Percentiles rank a stretch among this genome's conserved stretches.
These are phyloP conservation scores for Mercurialis annua DNA, from an alignment of 345 rosid genomes.

Conservation along the genomic window DNA sequence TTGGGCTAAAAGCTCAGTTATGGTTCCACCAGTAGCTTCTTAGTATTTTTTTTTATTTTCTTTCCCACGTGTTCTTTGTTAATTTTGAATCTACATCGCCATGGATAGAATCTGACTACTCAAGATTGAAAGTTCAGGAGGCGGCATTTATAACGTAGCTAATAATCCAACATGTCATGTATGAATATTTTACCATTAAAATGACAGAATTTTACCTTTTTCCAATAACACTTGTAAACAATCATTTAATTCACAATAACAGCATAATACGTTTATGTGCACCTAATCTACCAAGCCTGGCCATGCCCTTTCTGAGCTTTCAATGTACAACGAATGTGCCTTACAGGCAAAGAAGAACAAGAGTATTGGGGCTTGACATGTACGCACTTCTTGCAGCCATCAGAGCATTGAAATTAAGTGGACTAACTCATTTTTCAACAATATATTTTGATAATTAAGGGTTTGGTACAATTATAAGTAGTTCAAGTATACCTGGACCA, in stretches of 20 bases:
- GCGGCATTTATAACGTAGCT: too few species aligned
- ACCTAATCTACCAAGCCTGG: not conserved
- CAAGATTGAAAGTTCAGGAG: too few species aligned
- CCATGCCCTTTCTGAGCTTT: not conserved
- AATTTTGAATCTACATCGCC: too few species aligned
- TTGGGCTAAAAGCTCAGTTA: too few species aligned
- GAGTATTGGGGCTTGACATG: not conserved
- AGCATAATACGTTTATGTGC: not conserved
- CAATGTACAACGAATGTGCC: not conserved
- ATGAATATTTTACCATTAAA: too few species aligned
- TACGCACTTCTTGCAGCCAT: not conserved
- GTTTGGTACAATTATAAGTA: not conserved
- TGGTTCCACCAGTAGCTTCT: too few species aligned
- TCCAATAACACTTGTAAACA: too few species aligned
- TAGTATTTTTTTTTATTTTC: too few species aligned
- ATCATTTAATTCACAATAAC: not conserved
- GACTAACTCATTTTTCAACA: not conserved
- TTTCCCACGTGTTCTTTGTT: too few species aligned
- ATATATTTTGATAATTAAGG: not conserved
- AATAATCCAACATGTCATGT: too few species aligned
- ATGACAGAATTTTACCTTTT: too few species aligned
- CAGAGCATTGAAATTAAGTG: not conserved
- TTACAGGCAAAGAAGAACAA: not conserved
- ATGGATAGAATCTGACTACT: too few species aligned
- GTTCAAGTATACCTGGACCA: conserved; percentile 79